A percentile compares a stretch with the other conserved stretches of the same genome.
These are phyloP conservation scores for Cudoniella acicularis DNA, from an alignment of 495 filamentous ascomycete genomes.

Conservation along the genomic window DNA sequence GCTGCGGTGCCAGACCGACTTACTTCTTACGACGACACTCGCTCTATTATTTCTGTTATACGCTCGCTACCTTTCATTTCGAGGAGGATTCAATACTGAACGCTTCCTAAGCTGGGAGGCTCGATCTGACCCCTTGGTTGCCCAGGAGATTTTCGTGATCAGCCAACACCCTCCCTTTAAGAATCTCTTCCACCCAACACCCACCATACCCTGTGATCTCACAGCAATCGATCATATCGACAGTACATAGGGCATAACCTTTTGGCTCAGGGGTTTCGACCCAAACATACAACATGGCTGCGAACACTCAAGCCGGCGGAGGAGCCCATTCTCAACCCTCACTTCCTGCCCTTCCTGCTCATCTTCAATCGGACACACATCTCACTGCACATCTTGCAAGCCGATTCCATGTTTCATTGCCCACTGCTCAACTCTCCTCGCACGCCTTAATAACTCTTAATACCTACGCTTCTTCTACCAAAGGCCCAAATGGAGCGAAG, in stretches of 20 bases:
- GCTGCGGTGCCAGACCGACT: not conserved
- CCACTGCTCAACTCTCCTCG: constrained; percentile 82
- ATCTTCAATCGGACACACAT: constrained; percentile 94
- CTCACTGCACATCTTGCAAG: constrained; percentile 93
- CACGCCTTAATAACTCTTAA: constrained; percentile 89
- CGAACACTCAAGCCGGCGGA: constrained; percentile 35
- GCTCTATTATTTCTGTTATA: constrained; percentile 7
- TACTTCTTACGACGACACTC: constrained; percentile 2
- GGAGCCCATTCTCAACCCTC: constrained; percentile 85
- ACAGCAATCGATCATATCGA: not conserved
- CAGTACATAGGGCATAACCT: not conserved
- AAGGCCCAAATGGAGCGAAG: constrained; percentile 82
- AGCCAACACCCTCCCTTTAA: not conserved
- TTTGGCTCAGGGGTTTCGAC: constrained; percentile 21
- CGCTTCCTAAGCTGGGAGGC: too few species aligned
- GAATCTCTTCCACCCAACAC: not conserved
- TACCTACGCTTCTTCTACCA: constrained; percentile 83
- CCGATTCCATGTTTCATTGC: constrained; percentile 86
- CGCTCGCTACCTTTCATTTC: not conserved
- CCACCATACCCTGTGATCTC: not conserved
- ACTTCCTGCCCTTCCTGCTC: constrained; percentile 78
- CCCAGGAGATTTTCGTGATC: constrained; percentile 8
- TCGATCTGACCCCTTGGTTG: constrained; percentile 11
- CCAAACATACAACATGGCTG: constrained; percentile 21
- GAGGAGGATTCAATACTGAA: not conserved